Conservation (phyloP, 768 basidiomycete genomes). For the Daedaleopsis nitida region DNA sequence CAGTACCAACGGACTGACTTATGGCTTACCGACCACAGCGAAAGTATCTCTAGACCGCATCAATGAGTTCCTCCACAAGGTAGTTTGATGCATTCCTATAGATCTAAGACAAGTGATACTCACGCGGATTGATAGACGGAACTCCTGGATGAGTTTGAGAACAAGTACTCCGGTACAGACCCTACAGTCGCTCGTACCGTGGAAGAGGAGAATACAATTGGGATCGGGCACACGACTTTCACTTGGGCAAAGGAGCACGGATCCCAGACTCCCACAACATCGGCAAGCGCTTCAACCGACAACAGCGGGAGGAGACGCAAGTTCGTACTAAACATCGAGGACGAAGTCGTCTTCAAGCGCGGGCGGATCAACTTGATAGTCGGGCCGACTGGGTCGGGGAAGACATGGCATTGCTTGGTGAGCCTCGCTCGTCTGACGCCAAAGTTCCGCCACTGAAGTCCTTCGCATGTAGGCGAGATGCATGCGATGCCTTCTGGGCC, state of each 20-base stretch:
- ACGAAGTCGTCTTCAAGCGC: constrained; percentile 52
- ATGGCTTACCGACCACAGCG: constrained; percentile 25
- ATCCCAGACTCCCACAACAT: constrained; percentile 34
- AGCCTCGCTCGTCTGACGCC: not conserved
- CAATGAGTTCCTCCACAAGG: constrained; percentile 46
- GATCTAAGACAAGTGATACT: constrained; percentile 18
- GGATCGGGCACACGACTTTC: constrained; percentile 57
- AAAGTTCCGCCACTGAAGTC: not conserved
- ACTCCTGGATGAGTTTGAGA: constrained; percentile 44
- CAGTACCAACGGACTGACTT: not conserved
- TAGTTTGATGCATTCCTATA: not conserved
- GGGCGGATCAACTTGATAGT: constrained; percentile 56
- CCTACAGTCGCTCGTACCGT: not conserved
- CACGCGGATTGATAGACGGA: constrained; percentile 37
- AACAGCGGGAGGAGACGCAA: constrained; percentile 28
- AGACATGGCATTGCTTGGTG: constrained; percentile 40
- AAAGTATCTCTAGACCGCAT: constrained; percentile 69
- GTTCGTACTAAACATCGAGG: constrained; percentile 52
- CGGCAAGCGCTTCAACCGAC: not conserved
- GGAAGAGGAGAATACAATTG: constrained; percentile 38
- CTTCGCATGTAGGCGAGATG: constrained; percentile 53
- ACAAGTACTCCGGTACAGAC: constrained; percentile 12
- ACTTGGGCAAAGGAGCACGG: constrained; percentile 49
- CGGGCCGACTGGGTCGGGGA: constrained; percentile 60
- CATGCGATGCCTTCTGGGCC: constrained; percentile 53